Percentiles rank a stretch among this genome's conserved stretches.
Evolutionary conservation across 805 yeast genomes (phyloP).

Genomic region (Aciculoconidium aculeatum): DNA sequence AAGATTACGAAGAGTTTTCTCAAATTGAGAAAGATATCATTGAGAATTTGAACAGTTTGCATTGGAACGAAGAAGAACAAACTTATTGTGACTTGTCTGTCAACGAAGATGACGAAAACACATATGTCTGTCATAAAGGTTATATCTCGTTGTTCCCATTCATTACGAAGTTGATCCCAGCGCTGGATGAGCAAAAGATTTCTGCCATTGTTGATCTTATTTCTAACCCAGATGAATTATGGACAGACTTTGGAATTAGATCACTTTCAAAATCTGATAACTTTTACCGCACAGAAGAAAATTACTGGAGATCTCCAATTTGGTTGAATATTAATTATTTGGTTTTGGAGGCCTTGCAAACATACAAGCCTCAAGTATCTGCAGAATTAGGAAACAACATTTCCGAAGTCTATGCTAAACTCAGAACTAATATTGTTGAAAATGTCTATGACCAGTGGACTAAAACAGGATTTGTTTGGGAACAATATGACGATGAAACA

Average conservation of each 20-base stretch:
- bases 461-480: slow-evolving; percentile 80
- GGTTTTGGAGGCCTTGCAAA: slow-evolving; percentile 59
- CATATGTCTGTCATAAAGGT: slow-evolving; percentile 80
- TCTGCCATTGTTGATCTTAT: slow-evolving; percentile 50
- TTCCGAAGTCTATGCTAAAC: slow-evolving; percentile 40
- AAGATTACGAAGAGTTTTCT: slow-evolving; percentile 53
- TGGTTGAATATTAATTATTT: slow-evolving; percentile 92
- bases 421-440: slow-evolving; percentile 61
- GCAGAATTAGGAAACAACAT: slow-evolving; percentile 33
- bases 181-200: slow-evolving; percentile 40
- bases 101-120: slow-evolving; percentile 62
- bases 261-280: slow-evolving; percentile 67
- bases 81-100: slow-evolving; percentile 82
- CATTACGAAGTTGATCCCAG: slow-evolving; percentile 55
- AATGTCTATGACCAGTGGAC: slow-evolving; percentile 69
- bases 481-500: slow-evolving; percentile 73
- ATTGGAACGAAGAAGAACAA: slow-evolving; percentile 67
- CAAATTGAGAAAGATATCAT: slow-evolving; percentile 51
- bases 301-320: slow-evolving; percentile 93
- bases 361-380: slow-evolving; percentile 40
- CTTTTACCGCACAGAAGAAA: slow-evolving; percentile 70
- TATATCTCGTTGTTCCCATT: slow-evolving; percentile 86
- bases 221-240: slow-evolving; percentile 65
- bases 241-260: slow-evolving; percentile 75
- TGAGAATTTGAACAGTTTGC: slow-evolving; percentile 62